Conservation (phyloP, 257 asterid species). For the Nicotiana attenuata region DNA sequence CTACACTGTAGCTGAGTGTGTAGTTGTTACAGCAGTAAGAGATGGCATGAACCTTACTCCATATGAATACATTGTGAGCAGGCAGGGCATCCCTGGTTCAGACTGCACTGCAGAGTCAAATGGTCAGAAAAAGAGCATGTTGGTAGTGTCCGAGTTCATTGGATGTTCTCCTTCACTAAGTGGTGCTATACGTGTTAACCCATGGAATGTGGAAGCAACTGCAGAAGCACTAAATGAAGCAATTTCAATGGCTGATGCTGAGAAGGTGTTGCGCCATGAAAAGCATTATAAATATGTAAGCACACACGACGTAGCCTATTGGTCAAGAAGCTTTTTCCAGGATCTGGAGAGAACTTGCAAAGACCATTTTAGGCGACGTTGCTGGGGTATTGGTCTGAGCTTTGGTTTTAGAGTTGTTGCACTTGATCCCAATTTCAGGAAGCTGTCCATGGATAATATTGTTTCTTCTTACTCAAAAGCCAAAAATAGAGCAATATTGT, state of each 20-base stretch:
- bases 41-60: constrained; percentile 58
- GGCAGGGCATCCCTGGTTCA: constrained; percentile 36
- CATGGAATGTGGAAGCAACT: constrained; percentile 48
- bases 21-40: constrained; percentile 46
- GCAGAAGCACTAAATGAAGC: constrained; percentile 48
- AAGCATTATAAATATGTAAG: constrained; percentile 49
- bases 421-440: constrained; percentile 46
- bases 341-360: constrained; percentile 48
- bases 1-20: constrained; percentile 43
- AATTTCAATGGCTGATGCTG: constrained; percentile 40
- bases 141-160: constrained; percentile 48
- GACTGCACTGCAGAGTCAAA: constrained; percentile 20
- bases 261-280: constrained; percentile 52
- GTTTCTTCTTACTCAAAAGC: constrained; percentile 38
- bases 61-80: constrained; percentile 37
- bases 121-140: constrained; percentile 38
- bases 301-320: constrained; percentile 49
- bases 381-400: constrained; percentile 52
- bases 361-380: constrained; percentile 42
- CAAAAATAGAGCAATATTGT: constrained; percentile 37
- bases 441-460: constrained; percentile 37
- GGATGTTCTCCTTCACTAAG: constrained; percentile 56
- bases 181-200: constrained; percentile 50
- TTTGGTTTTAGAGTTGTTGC: constrained; percentile 50
- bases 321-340: constrained; percentile 51